Base-by-base conservation (phyloP, 768 basidiomycete genomes). In the Lentinula aciculospora region DNA sequence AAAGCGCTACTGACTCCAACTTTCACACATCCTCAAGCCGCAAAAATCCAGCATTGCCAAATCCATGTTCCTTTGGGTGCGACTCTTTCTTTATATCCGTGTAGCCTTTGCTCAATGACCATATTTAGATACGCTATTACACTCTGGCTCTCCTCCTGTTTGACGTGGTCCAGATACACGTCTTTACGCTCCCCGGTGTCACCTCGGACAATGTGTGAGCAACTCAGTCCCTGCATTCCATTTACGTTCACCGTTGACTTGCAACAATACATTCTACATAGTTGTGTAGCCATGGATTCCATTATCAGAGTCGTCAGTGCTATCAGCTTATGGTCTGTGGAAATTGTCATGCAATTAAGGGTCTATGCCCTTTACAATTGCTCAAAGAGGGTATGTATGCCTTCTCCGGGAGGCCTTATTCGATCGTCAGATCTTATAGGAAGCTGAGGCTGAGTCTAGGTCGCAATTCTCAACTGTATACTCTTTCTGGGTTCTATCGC, bases 301-400 rank as follows among this genome's bases (percentile, higher is more conserved):
- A 70, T 74, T n/a, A 77, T 70, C 32, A 72, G 76, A 3, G 63
- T 78, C 8, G 71, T 72, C 3, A 77, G 79, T 15, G 77, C 75
- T 1, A 66, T 79, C 23, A 73, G 72, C 34, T 65, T 81, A 3
- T 80, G 79, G 78, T 71, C 75, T 31, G 69, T 81, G n/a, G 77
- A 81, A 62, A 75, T 80, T 21, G 66, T 79, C 57, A 77, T 81
- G 75, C 77, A 77, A 62, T 60, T 80, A 21, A 69, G 78, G 7
- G 68, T 80, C 23, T 78, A 79, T 59, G 76, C 75, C 0, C 57
- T 81, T 6, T 81, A 68, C 56, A 62, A 67, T 23, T 72, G 74
- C 45, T 78, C 75, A 1, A 72, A 69, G 60, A 71, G 64, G 62
- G 77, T 76, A 21, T 58, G 58, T 47, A 27, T 46, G 7, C 17